Base-by-base conservation (phyloP, 148 eudicot species). In the Nyssa sinensis region DNA sequence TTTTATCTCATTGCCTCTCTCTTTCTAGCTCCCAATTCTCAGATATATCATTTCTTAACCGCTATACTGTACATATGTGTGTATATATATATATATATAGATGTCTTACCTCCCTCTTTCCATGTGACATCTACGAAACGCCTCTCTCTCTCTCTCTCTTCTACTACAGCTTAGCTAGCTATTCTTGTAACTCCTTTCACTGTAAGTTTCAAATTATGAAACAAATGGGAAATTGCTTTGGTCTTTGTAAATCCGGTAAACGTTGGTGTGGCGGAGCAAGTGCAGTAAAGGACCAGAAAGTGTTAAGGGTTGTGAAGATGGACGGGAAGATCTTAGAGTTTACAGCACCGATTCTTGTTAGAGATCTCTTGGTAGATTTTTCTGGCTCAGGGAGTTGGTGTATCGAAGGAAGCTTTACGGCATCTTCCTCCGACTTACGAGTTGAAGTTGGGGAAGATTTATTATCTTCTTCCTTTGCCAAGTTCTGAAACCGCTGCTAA, bases 311-410 rank as follows among this genome's bases (percentile, higher is more conserved):
- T 4, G 72, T 86, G 69, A 86, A 81, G 41, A 55, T 64, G 58
- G 91, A 89, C 77, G 96, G 89, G 25, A 83, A 86, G 68, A 63
- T 80, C 17, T 28, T 88, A 41, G 88, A 88, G 83, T 82, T 91
- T 69, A 81, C 39, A 41, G 32, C 74, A 67, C 79, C 93, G 27
- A 27, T 78, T 29, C 66, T 67, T n/a, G 96, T 85, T 0, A 81
- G 47, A 31, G 84, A 84, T 31, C 66, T 89, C 57, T 64, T 88
- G 10, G 69, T 35, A 29, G 76, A 61, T 7, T 75, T 81, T 28
- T 72, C 81, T 6, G 86, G 77, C 16, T 79, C 37, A n/a, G 80
- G n/a, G 72, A 30, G 87, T 87, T 41, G 81, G 80, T 34, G n/a
- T 75, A 19, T 84, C 88, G 6, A 77, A 75, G 72, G 80, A 84